Evolutionary conservation across 1,284 basidiomycete genomes (phyloP).

Genomic region (Tilletia setariae): DNA sequence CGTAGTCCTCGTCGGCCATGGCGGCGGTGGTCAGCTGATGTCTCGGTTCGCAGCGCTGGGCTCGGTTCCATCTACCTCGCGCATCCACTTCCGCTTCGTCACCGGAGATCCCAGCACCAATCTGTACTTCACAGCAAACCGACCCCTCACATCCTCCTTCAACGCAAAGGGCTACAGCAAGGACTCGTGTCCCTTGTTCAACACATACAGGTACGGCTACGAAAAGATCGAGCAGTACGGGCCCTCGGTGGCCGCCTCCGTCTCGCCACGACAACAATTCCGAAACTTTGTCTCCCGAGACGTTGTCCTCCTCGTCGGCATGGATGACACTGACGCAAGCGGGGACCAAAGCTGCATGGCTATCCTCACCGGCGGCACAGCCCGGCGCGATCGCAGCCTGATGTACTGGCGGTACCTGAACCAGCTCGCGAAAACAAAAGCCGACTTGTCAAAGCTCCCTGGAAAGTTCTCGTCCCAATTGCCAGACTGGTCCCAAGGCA

Average conservation of each 20-base stretch:
- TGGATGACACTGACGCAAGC: conserved; percentile 31
- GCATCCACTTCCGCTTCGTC: conserved; percentile 40
- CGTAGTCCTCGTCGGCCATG: conserved; percentile 51
- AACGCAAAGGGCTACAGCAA: conserved; percentile 27
- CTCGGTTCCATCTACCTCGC: conserved; percentile 22
- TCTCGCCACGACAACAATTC: conserved; percentile 38
- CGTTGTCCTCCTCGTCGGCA: conserved; percentile 46
- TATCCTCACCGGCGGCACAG: conserved; percentile 41
- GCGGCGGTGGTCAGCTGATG: conserved; percentile 51
- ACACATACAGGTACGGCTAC: conserved; percentile 52
- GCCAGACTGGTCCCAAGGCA: neutral
- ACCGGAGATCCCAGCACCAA: conserved; percentile 44
- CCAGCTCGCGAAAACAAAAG: conserved; percentile 28
- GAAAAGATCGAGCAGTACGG: conserved; percentile 38
- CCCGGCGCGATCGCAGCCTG: conserved; percentile 45
- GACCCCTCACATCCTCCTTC: conserved; percentile 33
- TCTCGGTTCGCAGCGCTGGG: conserved; percentile 47
- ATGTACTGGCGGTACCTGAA: conserved; percentile 53
- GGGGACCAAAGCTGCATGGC: conserved; percentile 53
- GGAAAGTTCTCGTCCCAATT: conserved; percentile 1
- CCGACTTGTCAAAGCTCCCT: neutral
- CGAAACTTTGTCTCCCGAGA: conserved; percentile 39
- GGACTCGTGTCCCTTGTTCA: conserved; percentile 35
- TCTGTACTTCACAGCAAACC: conserved; percentile 46
- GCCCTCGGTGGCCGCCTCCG: conserved; percentile 21